These are phyloP conservation scores for Cyclospora cayetanensis DNA, from an alignment of 169 alveolate species.

Conservation along the genomic window DNA sequence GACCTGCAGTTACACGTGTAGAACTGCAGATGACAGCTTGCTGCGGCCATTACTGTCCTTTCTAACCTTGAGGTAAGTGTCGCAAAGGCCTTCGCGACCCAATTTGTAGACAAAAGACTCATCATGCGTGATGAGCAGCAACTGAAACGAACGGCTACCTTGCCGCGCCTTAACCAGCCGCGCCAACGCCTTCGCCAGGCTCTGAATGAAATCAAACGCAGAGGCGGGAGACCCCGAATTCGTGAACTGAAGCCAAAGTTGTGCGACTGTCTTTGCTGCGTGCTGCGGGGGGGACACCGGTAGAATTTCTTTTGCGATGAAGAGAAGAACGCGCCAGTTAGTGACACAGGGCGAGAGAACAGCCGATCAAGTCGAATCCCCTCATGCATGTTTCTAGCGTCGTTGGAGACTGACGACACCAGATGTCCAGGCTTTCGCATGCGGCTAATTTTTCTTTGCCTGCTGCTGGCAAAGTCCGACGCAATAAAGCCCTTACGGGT, in stretches of 20 bases:
- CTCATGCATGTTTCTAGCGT: too few species aligned
- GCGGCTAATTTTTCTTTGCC: too few species aligned
- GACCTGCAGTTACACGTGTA: not conserved
- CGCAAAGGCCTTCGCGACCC: conserved; percentile 70
- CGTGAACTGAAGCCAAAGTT: too few species aligned
- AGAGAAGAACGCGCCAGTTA: not conserved
- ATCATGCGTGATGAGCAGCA: conserved; percentile 97
- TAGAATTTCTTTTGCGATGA: not conserved
- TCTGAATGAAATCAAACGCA: not conserved
- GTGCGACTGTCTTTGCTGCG: too few species aligned
- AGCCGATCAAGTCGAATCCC: too few species aligned
- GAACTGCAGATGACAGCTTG: not conserved
- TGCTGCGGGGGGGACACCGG: too few species aligned
- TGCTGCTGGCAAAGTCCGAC: too few species aligned
- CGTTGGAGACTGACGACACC: too few species aligned
- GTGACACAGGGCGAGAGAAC: not conserved
- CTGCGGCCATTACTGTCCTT: conserved; percentile 53
- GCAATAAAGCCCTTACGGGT: too few species aligned
- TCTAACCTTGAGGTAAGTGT: conserved; percentile 59
- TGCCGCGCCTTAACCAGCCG: conserved; percentile 74
- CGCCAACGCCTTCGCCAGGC: conserved; percentile 75
- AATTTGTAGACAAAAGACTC: conserved; percentile 90
- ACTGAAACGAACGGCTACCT: conserved; percentile 74
- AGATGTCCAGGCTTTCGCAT: too few species aligned
- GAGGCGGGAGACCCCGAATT: too few species aligned